Conservation (phyloP, 495 filamentous ascomycete species). For the Letharia columbiana region DNA sequence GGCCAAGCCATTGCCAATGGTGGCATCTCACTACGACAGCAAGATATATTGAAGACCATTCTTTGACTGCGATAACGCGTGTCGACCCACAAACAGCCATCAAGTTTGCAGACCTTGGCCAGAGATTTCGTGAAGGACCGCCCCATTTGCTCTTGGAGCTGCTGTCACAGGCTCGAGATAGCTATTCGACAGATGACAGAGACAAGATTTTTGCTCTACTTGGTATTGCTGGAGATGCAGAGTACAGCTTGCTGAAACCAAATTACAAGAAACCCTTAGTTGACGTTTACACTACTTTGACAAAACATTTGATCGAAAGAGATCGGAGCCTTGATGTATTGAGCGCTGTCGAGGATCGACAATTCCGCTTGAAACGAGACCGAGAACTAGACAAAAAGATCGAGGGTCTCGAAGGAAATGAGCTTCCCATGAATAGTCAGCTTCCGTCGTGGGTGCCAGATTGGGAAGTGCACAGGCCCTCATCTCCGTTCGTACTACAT, state of each 20-base stretch:
- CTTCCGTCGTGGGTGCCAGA: neutral
- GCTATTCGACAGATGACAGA: neutral
- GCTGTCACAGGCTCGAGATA: neutral
- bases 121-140: neutral
- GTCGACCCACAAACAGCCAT: neutral
- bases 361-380: neutral
- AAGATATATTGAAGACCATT: neutral
- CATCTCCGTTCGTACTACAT: neutral
- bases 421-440: neutral
- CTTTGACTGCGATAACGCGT: neutral
- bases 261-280: neutral
- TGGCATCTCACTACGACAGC: neutral
- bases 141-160: neutral
- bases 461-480: neutral
- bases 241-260: neutral
- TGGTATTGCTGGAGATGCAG: neutral
- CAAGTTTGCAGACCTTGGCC: neutral
- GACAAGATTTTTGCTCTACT: neutral
- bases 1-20: neutral
- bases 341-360: constrained; percentile 1
- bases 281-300: neutral
- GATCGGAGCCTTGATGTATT: neutral
- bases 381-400: too few relatives aligned
- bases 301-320: neutral
- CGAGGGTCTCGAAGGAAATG: too few relatives aligned